Conservation (phyloP, 202 grass and related monocot genomes). For the Zizania palustris region DNA sequence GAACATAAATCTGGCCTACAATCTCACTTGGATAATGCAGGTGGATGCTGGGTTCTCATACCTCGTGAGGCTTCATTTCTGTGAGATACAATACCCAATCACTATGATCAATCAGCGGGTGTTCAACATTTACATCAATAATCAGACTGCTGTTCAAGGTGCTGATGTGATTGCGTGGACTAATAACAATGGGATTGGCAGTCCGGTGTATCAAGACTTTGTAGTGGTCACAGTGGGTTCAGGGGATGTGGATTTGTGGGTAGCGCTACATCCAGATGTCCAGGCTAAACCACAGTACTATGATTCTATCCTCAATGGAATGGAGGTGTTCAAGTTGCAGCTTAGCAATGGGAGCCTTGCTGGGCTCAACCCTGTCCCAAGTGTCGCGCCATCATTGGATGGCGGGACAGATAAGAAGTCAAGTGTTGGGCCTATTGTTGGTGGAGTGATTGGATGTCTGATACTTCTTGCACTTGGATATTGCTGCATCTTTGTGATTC, state of each 20-base stretch:
- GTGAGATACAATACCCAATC: constrained; percentile 47
- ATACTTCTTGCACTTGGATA: constrained; percentile 53
- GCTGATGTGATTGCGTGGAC: constrained; percentile 37
- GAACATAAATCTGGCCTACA: constrained; percentile 41
- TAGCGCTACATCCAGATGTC: constrained; percentile 53
- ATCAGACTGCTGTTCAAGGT: constrained; percentile 35
- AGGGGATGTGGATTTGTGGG: constrained; percentile 36
- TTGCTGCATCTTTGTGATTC: constrained; percentile 53
- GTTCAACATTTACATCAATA: constrained; percentile 66
- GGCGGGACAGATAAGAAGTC: neutral
- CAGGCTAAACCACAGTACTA: neutral
- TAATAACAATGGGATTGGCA: constrained; percentile 24
- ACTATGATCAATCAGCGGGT: constrained; percentile 37
- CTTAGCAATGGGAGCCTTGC: constrained; percentile 35
- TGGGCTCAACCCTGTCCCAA: constrained; percentile 37
- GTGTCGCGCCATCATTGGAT: neutral
- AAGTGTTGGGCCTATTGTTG: constrained; percentile 47
- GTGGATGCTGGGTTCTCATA: constrained; percentile 59
- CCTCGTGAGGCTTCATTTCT: constrained; percentile 62
- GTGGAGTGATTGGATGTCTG: constrained; percentile 59
- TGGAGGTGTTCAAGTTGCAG: constrained; percentile 59
- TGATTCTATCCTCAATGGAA: constrained; percentile 60
- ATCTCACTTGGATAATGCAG: constrained; percentile 55
- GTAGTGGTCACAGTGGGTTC: constrained; percentile 8
- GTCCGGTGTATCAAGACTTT: constrained; percentile 22